Conservation (phyloP, 2,329 filamentous ascomycete species). For the Fusarium sp. region DNA sequence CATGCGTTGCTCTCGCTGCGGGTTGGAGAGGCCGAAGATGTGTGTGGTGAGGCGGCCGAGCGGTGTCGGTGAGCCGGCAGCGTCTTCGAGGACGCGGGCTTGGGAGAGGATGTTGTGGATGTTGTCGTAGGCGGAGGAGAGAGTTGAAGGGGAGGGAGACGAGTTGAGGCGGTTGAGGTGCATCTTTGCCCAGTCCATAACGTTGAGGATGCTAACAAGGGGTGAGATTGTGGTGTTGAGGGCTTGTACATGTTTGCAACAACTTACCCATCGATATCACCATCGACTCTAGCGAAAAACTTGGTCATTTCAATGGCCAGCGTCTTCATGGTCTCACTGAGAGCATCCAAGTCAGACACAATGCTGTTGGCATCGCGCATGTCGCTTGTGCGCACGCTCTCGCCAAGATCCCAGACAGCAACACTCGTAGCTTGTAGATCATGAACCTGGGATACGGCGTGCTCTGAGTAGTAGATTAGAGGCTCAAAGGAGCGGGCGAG, state of each 20-base stretch:
- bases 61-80: slow-evolving; percentile 69
- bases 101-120: slow-evolving; percentile 81
- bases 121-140: slow-evolving; percentile 83
- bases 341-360: slow-evolving; percentile 83
- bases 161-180: slow-evolving; percentile 79
- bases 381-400: slow-evolving; percentile 88
- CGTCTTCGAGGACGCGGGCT: slow-evolving; percentile 69
- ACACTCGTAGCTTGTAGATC: slow-evolving; percentile 92
- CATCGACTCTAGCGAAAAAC: slow-evolving; percentile 94
- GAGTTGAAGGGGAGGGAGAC: slow-evolving; percentile 64
- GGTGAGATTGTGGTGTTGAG: slow-evolving; percentile 18
- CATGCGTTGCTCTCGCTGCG: slow-evolving; percentile 83
- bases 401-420: slow-evolving; percentile 93
- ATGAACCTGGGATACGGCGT: slow-evolving; percentile 85
- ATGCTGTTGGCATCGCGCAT: slow-evolving; percentile 92
- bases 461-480: slow-evolving; percentile 93
- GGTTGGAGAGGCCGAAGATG: slow-evolving; percentile 82
- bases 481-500: slow-evolving; percentile 94
- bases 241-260: background rate
- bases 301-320: slow-evolving; percentile 87
- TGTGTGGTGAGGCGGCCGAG: slow-evolving; percentile 77
- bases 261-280: slow-evolving; percentile 84
- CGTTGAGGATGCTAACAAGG: slow-evolving; percentile 78
- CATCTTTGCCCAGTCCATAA: slow-evolving; percentile 95
- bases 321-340: slow-evolving; percentile 87